phyloP scores from a whole-genome alignment of 78 protist species.

The Mastigamoeba balamuthi region DNA sequence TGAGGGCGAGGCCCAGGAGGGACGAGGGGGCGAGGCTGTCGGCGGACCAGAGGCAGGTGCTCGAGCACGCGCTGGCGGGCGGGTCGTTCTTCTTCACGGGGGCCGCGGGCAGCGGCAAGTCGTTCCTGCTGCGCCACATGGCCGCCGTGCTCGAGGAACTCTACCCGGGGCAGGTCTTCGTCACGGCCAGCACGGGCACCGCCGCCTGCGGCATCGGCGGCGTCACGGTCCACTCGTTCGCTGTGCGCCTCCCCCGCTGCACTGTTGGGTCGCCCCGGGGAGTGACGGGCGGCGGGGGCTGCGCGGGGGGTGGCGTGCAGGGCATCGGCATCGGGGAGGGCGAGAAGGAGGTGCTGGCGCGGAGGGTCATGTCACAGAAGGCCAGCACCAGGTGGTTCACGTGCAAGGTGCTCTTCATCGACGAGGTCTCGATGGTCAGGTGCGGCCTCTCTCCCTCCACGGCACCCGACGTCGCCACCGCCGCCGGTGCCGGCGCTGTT shows the following conservation, averaged over 20 bases:
- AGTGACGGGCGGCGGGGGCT: too few relatives aligned
- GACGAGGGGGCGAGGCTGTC: neutral
- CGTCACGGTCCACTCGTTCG: conserved; percentile 62
- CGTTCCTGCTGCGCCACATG: conserved; percentile 24
- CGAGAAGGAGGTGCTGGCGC: neutral
- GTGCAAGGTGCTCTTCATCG: conserved; percentile 50
- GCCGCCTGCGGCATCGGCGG: conserved; percentile 81
- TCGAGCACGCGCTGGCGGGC: conserved; percentile 12
- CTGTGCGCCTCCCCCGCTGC: neutral
- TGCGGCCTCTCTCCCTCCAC: too few relatives aligned
- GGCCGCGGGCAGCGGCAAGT: conserved; percentile 76
- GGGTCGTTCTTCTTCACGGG: conserved; percentile 57
- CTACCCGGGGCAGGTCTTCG: too few relatives aligned
- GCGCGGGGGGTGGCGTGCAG: too few relatives aligned
- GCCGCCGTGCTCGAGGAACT: neutral
- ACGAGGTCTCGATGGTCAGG: conserved; percentile 82
- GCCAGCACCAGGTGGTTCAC: too few relatives aligned
- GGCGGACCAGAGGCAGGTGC: conserved; percentile 12
- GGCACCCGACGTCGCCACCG: too few relatives aligned
- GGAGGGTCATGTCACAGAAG: neutral
- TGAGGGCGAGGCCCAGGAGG: too few relatives aligned
- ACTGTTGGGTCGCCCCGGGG: too few relatives aligned
- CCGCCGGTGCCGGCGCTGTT: too few relatives aligned
- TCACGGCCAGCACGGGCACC: conserved; percentile 64
- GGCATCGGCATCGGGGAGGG: conserved; percentile 32